Evolutionary conservation across 2,329 filamentous ascomycete species (phyloP).

Genomic region (Gyromitra esculenta): DNA sequence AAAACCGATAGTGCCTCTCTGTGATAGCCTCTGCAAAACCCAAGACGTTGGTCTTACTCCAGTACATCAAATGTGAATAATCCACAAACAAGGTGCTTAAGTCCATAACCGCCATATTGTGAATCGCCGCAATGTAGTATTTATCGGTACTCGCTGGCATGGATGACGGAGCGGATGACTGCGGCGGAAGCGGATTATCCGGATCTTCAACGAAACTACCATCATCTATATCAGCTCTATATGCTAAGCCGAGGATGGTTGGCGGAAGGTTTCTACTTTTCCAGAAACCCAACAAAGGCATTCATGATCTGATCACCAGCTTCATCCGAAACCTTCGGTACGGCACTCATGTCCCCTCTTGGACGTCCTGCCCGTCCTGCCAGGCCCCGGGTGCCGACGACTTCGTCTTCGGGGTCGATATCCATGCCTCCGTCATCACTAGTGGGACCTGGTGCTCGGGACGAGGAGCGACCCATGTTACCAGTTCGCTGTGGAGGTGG

Average conservation of each 20-base stretch:
- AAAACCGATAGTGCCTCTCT: slow-evolving; percentile 91
- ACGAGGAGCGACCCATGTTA: slow-evolving; percentile 61
- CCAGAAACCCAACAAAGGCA: slow-evolving; percentile 81
- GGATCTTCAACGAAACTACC: slow-evolving; percentile 74
- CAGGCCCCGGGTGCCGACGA: slow-evolving; percentile 63
- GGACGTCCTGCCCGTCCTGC: slow-evolving; percentile 61
- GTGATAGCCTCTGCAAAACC: slow-evolving; percentile 86
- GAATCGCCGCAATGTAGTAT: slow-evolving; percentile 86
- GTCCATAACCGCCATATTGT: slow-evolving; percentile 76
- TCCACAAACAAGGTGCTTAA: slow-evolving; percentile 90
- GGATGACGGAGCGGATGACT: slow-evolving; percentile 72
- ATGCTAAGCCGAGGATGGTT: slow-evolving; percentile 55
- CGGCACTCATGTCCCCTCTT: slow-evolving; percentile 61
- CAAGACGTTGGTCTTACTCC: slow-evolving; percentile 70
- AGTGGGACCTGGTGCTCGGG: slow-evolving; percentile 58
- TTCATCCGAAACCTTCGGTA: slow-evolving; percentile 78
- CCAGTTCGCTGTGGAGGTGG: slow-evolving; percentile 60
- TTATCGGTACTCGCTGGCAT: slow-evolving; percentile 73
- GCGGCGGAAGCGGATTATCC: slow-evolving; percentile 64
- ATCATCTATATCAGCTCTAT: slow-evolving; percentile 13
- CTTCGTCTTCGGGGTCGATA: slow-evolving; percentile 66
- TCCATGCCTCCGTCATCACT: slow-evolving; percentile 64
- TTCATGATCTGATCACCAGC: slow-evolving; percentile 78
- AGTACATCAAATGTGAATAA: slow-evolving; percentile 81
- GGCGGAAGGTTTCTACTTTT: slow-evolving; percentile 66